Evolutionary conservation across 2,329 filamentous ascomycete genomes (phyloP).

Genomic region (Verticillium dahliae): DNA sequence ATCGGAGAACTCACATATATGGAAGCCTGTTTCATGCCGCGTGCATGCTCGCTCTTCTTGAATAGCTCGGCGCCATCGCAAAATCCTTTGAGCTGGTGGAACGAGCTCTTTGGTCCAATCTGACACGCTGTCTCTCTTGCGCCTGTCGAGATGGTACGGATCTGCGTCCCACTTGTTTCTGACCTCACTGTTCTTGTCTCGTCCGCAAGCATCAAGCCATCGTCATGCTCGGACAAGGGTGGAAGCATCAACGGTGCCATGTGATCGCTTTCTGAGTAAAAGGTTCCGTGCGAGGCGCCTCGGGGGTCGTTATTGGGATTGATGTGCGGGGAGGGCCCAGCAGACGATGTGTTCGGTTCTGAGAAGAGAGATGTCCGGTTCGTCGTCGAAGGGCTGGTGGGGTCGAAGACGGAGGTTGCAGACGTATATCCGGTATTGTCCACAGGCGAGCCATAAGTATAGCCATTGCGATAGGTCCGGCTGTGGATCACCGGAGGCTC

Average conservation of each 20-base stretch:
- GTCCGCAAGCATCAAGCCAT: slow-evolving; percentile 9
- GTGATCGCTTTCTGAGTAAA: neutral
- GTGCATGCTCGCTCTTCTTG: slow-evolving; percentile 24
- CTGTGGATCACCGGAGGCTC: neutral
- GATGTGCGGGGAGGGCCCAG: neutral
- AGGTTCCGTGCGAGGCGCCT: neutral
- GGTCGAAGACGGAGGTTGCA: neutral
- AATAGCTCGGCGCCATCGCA: slow-evolving; percentile 31
- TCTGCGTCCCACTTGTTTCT: neutral
- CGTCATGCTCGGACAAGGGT: neutral
- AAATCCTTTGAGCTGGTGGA: slow-evolving; percentile 26
- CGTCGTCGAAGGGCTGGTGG: slow-evolving; percentile 7
- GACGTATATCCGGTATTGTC: neutral
- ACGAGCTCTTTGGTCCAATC: slow-evolving; percentile 27
- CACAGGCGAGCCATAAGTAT: neutral
- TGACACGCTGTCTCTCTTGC: slow-evolving; percentile 4
- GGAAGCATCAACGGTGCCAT: neutral
- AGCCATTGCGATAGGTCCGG: neutral
- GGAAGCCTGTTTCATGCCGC: slow-evolving; percentile 24
- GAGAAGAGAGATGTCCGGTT: slow-evolving; percentile 8
- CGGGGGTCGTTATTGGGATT: slow-evolving; percentile 1
- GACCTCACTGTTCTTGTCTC: slow-evolving; percentile 1
- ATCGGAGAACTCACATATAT: slow-evolving; percentile 11
- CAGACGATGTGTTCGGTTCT: neutral
- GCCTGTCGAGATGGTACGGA: neutral